A percentile compares a stretch with the other conserved stretches of the same genome.
Evolutionary conservation across 1,284 basidiomycete genomes (phyloP).

Genomic region (Bjerkandera adusta): DNA sequence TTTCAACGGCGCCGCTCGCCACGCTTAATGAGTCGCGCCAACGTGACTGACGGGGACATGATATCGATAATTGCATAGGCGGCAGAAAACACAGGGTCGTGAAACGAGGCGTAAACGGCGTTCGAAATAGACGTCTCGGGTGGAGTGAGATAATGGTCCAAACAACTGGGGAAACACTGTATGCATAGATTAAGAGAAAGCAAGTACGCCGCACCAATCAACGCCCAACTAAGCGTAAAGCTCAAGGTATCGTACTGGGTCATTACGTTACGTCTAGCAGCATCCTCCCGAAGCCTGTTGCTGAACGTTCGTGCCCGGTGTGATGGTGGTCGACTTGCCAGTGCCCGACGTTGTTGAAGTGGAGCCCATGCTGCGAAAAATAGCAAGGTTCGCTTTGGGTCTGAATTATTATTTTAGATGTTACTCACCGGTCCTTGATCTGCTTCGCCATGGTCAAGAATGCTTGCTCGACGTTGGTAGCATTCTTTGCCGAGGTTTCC

Average conservation of each 20-base stretch:
- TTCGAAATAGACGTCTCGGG: too few species aligned
- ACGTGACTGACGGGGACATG: too few species aligned
- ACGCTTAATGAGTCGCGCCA: too few species aligned
- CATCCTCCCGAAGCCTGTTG: constrained; percentile 74
- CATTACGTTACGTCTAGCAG: constrained; percentile 45
- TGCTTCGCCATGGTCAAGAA: constrained; percentile 99
- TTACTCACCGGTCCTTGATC: constrained; percentile 89
- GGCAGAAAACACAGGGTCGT: too few species aligned
- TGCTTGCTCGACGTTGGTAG: constrained; percentile 98
- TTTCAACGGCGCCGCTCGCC: too few species aligned
- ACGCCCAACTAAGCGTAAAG: constrained; percentile 12
- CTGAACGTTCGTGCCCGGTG: constrained; percentile 75
- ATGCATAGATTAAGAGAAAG: constrained; percentile 32
- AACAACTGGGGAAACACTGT: constrained; percentile 24
- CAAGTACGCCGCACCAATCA: constrained; percentile 17
- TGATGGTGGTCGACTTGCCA: constrained; percentile 68
- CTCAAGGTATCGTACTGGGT: constrained; percentile 6
- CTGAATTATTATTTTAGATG: background rate
- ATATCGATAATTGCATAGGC: too few species aligned
- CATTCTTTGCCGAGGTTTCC: constrained; percentile 99
- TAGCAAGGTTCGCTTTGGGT: constrained; percentile 10
- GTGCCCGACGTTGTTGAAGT: constrained; percentile 68
- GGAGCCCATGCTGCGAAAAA: constrained; percentile 67
- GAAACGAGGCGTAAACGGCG: too few species aligned
- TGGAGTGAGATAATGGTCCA: constrained; percentile 4